These are phyloP conservation scores for Psidium friedrichsthalianum DNA, from an alignment of 345 rosid species.

Conservation along the genomic window DNA sequence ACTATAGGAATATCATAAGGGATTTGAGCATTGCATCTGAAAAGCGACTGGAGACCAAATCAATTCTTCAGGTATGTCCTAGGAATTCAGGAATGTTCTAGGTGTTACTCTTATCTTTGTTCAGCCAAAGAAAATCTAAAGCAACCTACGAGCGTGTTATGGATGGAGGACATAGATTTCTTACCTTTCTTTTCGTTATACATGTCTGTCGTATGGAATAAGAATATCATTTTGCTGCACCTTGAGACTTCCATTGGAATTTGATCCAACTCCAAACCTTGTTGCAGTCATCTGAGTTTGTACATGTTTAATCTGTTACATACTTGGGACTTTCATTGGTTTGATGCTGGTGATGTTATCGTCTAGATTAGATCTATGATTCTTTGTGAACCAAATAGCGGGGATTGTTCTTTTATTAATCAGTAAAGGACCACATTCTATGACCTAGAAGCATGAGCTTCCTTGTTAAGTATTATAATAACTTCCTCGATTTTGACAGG, in stretches of 20 bases:
- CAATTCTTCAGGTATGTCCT: constrained; percentile 57
- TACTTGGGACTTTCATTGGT: not conserved
- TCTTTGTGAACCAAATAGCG: not conserved
- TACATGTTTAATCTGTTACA: not conserved
- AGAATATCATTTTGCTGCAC: not conserved
- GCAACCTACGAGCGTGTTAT: not conserved
- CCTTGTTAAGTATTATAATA: not conserved
- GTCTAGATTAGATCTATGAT: not conserved
- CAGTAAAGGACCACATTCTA: not conserved
- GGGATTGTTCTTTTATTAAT: not conserved
- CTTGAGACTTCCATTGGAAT: not conserved
- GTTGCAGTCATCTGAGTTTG: not conserved
- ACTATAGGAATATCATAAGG: constrained; percentile 53
- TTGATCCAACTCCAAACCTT: not conserved
- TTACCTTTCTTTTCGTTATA: not conserved
- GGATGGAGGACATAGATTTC: not conserved
- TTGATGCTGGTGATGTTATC: not conserved
- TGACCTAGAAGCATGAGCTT: not conserved
- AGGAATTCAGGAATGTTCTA: not conserved
- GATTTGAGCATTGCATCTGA: constrained; percentile 29
- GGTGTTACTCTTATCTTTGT: not conserved
- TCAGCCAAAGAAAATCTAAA: not conserved
- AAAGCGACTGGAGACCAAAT: constrained; percentile 44
- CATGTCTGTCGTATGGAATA: not conserved
- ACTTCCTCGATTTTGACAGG: constrained; percentile 33